Evolutionary conservation across 2,329 filamentous ascomycete genomes (phyloP), one percentile per base, ranked within the genome.

Genomic region (Zymoseptoria brevis): DNA sequence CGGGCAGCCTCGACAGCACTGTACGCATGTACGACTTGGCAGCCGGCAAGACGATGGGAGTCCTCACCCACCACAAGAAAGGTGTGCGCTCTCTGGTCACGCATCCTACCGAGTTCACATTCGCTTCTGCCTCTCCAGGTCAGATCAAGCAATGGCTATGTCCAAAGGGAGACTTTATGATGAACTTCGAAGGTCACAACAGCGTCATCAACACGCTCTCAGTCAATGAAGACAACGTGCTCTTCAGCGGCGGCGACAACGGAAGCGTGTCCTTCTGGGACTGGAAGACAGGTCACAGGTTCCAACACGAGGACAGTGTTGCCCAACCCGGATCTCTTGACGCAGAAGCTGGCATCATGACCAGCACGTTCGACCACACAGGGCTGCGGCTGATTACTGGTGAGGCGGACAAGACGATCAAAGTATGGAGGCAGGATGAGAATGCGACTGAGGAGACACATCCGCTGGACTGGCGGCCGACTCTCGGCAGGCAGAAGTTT

Each of bases 71-170:
- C 74, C 94, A 99, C 83, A 99, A 99, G 74, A 97, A 97, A 78
- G 92, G 93, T 58, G 92, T 99, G 9, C 85, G 94, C 55, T 86
- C 88, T 2, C 81, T 99, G 11, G 84, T 90, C 9, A 82, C 87
- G 3, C 94, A 99, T 72, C 94, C 95, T 0, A 85, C 84, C 61
- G 94, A 99, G 74, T 99, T 96, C 72, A 99, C 95, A 0, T 99
- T 99, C 72, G 94, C 94, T 4, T 92, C 85, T 61, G 94, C 88
- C 50, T 96, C 90, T 69, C 92, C 93, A 0, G 88, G 89, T 22
- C 92, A 89, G 72, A 96, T 99, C 77, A 99, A 99, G 80, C 94
- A 99, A 77, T 99, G 94, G 93, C 96, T 97, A 74, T 97, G 92
- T 67, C 95, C 95, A 1, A 91, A 96, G 72, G 95, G 93, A 45